Conservation (phyloP, 345 rosid genomes). For the Geranium rotundifolium region DNA sequence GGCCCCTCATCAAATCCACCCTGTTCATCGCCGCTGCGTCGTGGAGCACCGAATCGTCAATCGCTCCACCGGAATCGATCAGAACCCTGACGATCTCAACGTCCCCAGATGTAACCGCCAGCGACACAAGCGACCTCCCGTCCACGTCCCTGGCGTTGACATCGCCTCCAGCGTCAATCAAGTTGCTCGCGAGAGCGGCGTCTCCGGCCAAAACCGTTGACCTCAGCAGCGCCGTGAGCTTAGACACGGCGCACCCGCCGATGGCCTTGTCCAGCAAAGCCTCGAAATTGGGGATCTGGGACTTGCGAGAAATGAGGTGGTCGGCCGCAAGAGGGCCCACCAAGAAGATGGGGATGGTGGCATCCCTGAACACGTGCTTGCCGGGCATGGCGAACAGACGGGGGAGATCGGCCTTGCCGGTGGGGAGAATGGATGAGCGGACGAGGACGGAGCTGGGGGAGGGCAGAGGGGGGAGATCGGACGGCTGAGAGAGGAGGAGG, state of each 20-base stretch:
- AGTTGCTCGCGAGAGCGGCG: constrained; percentile 12
- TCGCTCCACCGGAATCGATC: constrained; percentile 25
- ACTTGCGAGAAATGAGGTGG: constrained; percentile 21
- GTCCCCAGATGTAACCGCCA: constrained; percentile 32
- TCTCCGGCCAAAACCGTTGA: constrained; percentile 28
- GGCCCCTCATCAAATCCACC: constrained; percentile 34
- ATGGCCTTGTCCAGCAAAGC: constrained; percentile 27
- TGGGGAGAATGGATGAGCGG: constrained; percentile 44
- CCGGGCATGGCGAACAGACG: constrained; percentile 42
- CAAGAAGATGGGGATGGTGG: too few relatives aligned
- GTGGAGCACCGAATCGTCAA: constrained; percentile 27
- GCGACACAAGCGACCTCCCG: constrained; percentile 32
- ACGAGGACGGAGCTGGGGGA: constrained; percentile 24
- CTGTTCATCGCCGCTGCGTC: constrained; percentile 38
- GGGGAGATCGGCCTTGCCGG: constrained; percentile 52
- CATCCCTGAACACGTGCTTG: constrained; percentile 45
- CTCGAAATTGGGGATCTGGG: constrained; percentile 13
- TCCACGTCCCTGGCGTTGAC: constrained; percentile 24
- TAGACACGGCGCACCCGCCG: constrained; percentile 28
- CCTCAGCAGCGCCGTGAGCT: constrained; percentile 36
- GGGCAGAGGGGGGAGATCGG: constrained; percentile 30
- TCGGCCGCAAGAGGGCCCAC: constrained; percentile 35
- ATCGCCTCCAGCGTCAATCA: constrained; percentile 39
- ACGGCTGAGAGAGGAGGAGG: constrained; percentile 21
- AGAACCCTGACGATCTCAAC: constrained; percentile 23